Evolutionary conservation across 352 stramenopile genomes (phyloP).

Genomic region (Globisporangium canariense): DNA sequence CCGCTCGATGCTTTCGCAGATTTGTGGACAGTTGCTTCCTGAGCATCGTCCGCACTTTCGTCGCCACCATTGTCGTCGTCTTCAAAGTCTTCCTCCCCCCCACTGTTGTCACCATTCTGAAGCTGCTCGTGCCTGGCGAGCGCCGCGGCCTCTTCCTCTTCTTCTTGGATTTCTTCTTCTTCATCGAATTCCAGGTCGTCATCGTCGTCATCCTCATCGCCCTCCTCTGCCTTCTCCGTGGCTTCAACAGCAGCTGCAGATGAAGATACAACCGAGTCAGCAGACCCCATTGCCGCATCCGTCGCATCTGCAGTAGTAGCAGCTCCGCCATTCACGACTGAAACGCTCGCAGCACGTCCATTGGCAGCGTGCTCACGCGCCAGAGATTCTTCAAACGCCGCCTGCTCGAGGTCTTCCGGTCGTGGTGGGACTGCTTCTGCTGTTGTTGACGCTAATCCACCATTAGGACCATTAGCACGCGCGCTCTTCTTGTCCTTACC

Average conservation of each 20-base stretch:
- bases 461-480: constrained; percentile 7
- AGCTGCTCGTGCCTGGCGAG: constrained; percentile 15
- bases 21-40: neutral
- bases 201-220: constrained; percentile 36
- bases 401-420: constrained; percentile 29
- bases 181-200: constrained; percentile 31
- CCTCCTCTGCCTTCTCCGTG: constrained; percentile 13
- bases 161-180: constrained; percentile 22
- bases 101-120: constrained; percentile 4
- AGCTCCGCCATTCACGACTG: neutral
- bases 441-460: constrained; percentile 17
- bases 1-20: neutral
- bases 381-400: constrained; percentile 39
- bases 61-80: constrained; percentile 25
- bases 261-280: neutral
- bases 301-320: constrained; percentile 2
- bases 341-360: neutral
- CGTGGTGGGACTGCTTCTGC: neutral
- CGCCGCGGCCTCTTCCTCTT: constrained; percentile 8
- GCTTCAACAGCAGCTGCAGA: constrained; percentile 14
- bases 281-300: neutral
- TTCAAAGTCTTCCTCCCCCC: constrained; percentile 19
- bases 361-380: constrained; percentile 19
- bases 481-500: constrained; percentile 19
- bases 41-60: neutral